These are phyloP conservation scores for Zygoascus hellenicus DNA, from an alignment of 1,139 yeast species.

Conservation along the genomic window DNA sequence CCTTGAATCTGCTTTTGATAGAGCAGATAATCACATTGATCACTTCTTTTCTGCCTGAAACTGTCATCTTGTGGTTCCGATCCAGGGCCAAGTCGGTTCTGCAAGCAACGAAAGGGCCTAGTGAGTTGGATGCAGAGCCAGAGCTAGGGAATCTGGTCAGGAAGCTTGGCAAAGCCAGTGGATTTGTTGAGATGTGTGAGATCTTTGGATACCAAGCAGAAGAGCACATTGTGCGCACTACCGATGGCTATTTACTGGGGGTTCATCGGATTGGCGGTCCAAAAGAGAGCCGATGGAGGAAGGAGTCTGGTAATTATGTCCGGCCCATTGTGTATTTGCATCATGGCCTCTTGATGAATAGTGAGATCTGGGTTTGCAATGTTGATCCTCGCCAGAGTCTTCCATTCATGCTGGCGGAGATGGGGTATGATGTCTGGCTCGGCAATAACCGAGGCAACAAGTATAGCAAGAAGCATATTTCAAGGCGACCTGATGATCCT, in stretches of 20 bases:
- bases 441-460: slow-evolving; percentile 91
- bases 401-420: slow-evolving; percentile 69
- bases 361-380: slow-evolving; percentile 78
- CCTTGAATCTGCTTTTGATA: slow-evolving; percentile 30
- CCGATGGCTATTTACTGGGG: slow-evolving; percentile 50
- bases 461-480: slow-evolving; percentile 56
- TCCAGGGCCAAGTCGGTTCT: not conserved
- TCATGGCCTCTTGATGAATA: slow-evolving; percentile 86
- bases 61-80: slow-evolving; percentile 28
- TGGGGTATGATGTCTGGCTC: slow-evolving; percentile 89
- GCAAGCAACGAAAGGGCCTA: slow-evolving; percentile 11
- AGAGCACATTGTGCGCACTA: slow-evolving; percentile 64
- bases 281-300: slow-evolving; percentile 39
- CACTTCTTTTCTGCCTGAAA: slow-evolving; percentile 30
- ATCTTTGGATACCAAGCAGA: slow-evolving; percentile 59
- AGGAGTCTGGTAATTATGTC: slow-evolving; percentile 17
- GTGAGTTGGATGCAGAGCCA: slow-evolving; percentile 22
- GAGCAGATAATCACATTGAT: slow-evolving; percentile 31
- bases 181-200: slow-evolving; percentile 60
- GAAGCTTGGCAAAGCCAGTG: slow-evolving; percentile 31
- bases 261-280: slow-evolving; percentile 46
- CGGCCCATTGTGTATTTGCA: slow-evolving; percentile 67
- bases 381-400: slow-evolving; percentile 55
- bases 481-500: slow-evolving; percentile 39
- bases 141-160: slow-evolving; percentile 21